phyloP scores from a whole-genome alignment of 2,329 filamentous ascomycete species.

The Parastagonospora avenae region DNA sequence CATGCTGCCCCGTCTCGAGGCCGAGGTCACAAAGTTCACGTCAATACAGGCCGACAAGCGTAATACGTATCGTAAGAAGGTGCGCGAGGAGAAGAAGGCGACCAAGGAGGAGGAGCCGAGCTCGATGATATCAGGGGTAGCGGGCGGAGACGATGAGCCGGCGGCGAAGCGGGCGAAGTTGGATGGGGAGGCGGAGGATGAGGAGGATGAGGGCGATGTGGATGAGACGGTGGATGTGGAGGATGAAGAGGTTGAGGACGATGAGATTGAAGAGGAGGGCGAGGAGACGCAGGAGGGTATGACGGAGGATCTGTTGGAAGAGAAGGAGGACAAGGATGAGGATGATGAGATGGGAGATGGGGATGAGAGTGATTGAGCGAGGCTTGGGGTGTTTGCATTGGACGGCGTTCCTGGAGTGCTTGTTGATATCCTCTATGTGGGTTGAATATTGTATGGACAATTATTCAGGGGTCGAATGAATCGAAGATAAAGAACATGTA shows the following conservation, averaged over 20 bases:
- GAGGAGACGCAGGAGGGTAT: constrained; percentile 59
- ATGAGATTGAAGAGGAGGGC: constrained; percentile 59
- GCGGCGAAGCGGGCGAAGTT: constrained; percentile 57
- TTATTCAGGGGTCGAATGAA: neutral
- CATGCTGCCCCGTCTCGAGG: constrained; percentile 74
- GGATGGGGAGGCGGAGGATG: constrained; percentile 49
- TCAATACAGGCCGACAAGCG: constrained; percentile 75
- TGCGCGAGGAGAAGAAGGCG: constrained; percentile 66
- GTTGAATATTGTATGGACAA: neutral
- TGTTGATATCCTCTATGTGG: neutral
- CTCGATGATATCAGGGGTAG: constrained; percentile 8
- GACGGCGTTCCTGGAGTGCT: constrained; percentile 29
- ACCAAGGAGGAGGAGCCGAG: neutral
- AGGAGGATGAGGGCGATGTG: constrained; percentile 46
- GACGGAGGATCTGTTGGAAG: constrained; percentile 51
- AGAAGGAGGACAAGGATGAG: constrained; percentile 53
- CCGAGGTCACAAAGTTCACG: constrained; percentile 78
- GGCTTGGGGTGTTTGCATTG: constrained; percentile 28
- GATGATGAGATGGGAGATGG: constrained; percentile 51
- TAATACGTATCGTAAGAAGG: constrained; percentile 72
- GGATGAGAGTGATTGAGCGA: constrained; percentile 50
- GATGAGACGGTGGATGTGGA: constrained; percentile 57
- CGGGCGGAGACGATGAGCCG: constrained; percentile 47
- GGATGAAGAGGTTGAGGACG: constrained; percentile 59
- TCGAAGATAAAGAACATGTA: too few species aligned